These are phyloP conservation scores for Cladophialophora psammophila DNA, from an alignment of 2,329 filamentous ascomycete genomes.

Conservation along the genomic window DNA sequence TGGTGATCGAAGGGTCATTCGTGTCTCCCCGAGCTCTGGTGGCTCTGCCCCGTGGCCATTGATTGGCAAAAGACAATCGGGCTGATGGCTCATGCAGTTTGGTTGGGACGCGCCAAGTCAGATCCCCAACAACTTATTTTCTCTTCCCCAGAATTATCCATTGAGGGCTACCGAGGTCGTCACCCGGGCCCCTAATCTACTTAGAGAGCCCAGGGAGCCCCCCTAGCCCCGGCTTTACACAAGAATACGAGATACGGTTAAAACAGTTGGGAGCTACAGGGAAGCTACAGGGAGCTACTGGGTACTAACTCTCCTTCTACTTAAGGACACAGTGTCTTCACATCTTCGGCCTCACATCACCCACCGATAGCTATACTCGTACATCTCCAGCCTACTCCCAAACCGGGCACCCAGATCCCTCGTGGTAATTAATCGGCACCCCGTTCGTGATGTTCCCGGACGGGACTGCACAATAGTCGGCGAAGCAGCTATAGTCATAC, in stretches of 20 bases:
- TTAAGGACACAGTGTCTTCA: too few relatives aligned
- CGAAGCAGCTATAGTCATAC: constrained; percentile 73
- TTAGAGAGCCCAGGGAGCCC: too few relatives aligned
- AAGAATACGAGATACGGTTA: too few relatives aligned
- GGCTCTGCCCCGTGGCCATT: neutral
- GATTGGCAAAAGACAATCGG: constrained; percentile 5
- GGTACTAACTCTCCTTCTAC: neutral
- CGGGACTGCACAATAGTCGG: constrained; percentile 44
- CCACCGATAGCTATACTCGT: constrained; percentile 23
- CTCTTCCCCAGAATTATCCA: constrained; percentile 8
- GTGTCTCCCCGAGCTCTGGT: too few relatives aligned
- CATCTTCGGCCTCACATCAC: constrained; percentile 1
- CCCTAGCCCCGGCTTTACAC: too few relatives aligned
- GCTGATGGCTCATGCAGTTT: constrained; percentile 12
- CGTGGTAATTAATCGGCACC: constrained; percentile 33
- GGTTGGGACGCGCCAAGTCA: constrained; percentile 19
- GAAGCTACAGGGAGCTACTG: neutral
- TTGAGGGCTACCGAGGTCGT: too few relatives aligned
- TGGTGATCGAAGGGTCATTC: neutral
- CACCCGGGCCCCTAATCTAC: too few relatives aligned
- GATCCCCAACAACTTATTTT: constrained; percentile 11
- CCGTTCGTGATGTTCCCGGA: constrained; percentile 44
- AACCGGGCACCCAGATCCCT: constrained; percentile 3
- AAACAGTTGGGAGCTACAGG: too few relatives aligned
- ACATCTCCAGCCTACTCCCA: constrained; percentile 22